Evolutionary conservation across 2,329 filamentous ascomycete species (phyloP).

Genomic region (Verticillium klebahnii): DNA sequence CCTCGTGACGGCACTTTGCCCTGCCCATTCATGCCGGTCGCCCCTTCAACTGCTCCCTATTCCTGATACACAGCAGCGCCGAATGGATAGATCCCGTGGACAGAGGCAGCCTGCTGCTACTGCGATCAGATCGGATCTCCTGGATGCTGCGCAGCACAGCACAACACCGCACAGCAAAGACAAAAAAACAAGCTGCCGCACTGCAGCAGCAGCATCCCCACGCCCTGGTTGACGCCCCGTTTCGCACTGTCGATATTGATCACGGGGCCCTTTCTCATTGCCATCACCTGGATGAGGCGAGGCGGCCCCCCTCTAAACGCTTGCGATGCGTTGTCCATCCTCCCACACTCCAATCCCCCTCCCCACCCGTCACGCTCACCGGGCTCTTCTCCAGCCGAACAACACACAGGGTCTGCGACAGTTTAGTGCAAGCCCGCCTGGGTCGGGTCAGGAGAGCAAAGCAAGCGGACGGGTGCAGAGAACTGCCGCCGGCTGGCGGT

Average conservation of each 20-base stretch:
- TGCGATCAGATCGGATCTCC: background rate
- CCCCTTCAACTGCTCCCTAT: background rate
- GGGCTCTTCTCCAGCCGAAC: background rate
- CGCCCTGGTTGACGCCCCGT: background rate
- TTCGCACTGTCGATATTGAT: background rate
- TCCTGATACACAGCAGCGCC: background rate
- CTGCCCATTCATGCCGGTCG: conserved; percentile 11
- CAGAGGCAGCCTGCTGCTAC: background rate
- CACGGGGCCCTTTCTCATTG: background rate
- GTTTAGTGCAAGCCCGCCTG: background rate
- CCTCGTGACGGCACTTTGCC: conserved; percentile 20
- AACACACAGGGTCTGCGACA: conserved; percentile 2
- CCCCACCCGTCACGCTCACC: background rate
- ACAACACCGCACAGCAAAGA: background rate
- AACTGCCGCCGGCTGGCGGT: background rate
- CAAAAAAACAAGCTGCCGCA: background rate
- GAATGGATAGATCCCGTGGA: background rate
- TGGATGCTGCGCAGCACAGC: background rate
- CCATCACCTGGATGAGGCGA: background rate
- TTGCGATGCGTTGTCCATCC: conserved; percentile 1
- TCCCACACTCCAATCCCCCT: background rate
- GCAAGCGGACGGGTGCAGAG: background rate
- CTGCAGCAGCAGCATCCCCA: background rate
- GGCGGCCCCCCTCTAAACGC: background rate
- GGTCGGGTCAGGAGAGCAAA: background rate